Evolutionary conservation across 1,284 basidiomycete genomes (phyloP).

Genomic region (Psilocybe mexicana): DNA sequence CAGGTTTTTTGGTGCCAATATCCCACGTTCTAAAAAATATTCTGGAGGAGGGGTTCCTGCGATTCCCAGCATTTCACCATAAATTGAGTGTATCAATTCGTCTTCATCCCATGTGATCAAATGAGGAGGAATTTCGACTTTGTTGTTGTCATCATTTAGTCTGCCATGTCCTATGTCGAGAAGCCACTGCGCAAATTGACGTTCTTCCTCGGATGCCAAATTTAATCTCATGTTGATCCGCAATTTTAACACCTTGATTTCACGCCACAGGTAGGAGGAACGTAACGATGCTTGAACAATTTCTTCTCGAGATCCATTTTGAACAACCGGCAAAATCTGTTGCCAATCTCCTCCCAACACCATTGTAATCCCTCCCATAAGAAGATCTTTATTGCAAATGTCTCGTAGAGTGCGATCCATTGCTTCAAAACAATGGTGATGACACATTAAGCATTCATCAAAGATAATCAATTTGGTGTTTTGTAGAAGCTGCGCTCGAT

Average conservation of each 20-base stretch:
- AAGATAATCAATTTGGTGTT: slow-evolving; percentile 35
- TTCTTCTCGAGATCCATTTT: slow-evolving; percentile 23
- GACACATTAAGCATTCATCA: slow-evolving; percentile 40
- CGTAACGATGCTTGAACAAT: slow-evolving; percentile 30
- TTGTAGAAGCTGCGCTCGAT: slow-evolving; percentile 29
- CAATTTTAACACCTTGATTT: slow-evolving; percentile 30
- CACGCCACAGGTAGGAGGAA: slow-evolving; percentile 37
- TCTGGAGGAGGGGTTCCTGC: slow-evolving; percentile 23
- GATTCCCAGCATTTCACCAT: slow-evolving; percentile 26
- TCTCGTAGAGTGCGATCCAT: slow-evolving; percentile 34
- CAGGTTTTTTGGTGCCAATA: slow-evolving; percentile 37
- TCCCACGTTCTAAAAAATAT: slow-evolving; percentile 38
- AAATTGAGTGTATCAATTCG: slow-evolving; percentile 33
- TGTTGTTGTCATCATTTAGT: slow-evolving; percentile 19
- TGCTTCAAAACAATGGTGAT: slow-evolving; percentile 33
- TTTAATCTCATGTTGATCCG: slow-evolving; percentile 40
- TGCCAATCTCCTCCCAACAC: slow-evolving; percentile 43
- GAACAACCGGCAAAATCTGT: slow-evolving; percentile 25
- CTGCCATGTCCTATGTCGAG: slow-evolving; percentile 42
- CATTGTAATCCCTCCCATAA: slow-evolving; percentile 42
- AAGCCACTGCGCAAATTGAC: slow-evolving; percentile 41
- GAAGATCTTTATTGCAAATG: slow-evolving; percentile 21
- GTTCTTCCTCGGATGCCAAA: slow-evolving; percentile 21
- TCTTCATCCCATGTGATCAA: slow-evolving; percentile 14
- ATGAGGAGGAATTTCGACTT: slow-evolving; percentile 26